These are phyloP conservation scores for Tuber borchii DNA, from an alignment of 495 filamentous ascomycete species.

Conservation along the genomic window DNA sequence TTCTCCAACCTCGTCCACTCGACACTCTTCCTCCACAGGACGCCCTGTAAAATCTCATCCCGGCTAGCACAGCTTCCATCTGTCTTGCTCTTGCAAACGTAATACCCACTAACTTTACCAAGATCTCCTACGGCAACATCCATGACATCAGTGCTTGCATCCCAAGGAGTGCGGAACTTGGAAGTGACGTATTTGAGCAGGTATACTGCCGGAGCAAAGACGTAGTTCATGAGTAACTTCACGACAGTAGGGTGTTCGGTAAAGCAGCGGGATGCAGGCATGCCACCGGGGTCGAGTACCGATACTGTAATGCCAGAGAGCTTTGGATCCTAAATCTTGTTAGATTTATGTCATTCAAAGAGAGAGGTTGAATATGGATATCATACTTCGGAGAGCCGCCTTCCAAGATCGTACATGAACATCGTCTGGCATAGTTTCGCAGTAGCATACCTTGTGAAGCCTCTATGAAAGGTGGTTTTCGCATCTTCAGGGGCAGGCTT, in stretches of 20 bases:
- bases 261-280: slow-evolving; percentile 1
- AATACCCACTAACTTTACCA: background rate
- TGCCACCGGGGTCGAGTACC: background rate
- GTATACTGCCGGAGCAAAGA: background rate
- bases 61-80: background rate
- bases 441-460: background rate
- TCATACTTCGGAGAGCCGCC: background rate
- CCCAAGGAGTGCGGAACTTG: background rate
- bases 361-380: background rate
- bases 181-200: background rate
- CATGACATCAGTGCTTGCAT: background rate
- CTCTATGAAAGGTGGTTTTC: background rate
- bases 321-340: background rate
- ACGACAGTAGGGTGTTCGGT: background rate
- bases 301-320: background rate
- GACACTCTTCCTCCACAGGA: background rate
- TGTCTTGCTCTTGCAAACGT: background rate
- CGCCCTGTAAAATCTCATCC: background rate
- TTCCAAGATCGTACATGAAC: background rate
- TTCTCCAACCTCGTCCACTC: background rate
- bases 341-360: background rate
- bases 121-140: background rate
- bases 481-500: background rate
- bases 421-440: background rate
- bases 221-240: background rate